Percentiles rank a stretch among this genome's conserved stretches.
These are phyloP conservation scores for Kalmusia sp. DNA, from an alignment of 2,329 filamentous ascomycete species.

Conservation along the genomic window DNA sequence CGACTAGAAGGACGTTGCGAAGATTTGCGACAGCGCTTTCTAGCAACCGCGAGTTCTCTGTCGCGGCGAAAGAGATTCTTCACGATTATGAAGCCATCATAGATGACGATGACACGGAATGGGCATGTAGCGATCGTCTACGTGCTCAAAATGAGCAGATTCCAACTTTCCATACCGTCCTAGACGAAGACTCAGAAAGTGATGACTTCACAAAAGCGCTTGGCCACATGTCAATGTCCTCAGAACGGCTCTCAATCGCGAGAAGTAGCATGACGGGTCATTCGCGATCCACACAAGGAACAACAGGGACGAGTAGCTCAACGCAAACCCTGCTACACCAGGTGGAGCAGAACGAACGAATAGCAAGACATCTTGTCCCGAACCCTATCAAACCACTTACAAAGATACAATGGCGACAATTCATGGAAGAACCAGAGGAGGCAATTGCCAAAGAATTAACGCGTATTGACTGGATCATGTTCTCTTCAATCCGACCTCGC, in stretches of 20 bases:
- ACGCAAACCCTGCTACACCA: slow-evolving; percentile 65
- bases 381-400: slow-evolving; percentile 73
- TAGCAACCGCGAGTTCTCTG: slow-evolving; percentile 79
- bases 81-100: slow-evolving; percentile 76
- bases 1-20: slow-evolving; percentile 74
- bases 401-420: slow-evolving; percentile 86
- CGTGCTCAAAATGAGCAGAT: slow-evolving; percentile 52
- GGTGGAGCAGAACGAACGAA: slow-evolving; percentile 80
- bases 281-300: slow-evolving; percentile 33
- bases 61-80: slow-evolving; percentile 84
- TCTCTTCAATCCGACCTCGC: slow-evolving; percentile 89
- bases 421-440: slow-evolving; percentile 87
- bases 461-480: slow-evolving; percentile 97
- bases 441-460: slow-evolving; percentile 91
- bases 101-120: slow-evolving; percentile 90
- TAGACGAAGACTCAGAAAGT: slow-evolving; percentile 46
- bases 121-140: slow-evolving; percentile 82
- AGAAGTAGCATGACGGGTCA: slow-evolving; percentile 34
- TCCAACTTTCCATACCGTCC: slow-evolving; percentile 52
- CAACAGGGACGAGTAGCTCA: slow-evolving; percentile 36
- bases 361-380: slow-evolving; percentile 76
- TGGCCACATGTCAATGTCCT: slow-evolving; percentile 37
- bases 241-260: slow-evolving; percentile 37
- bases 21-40: slow-evolving; percentile 79
- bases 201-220: slow-evolving; percentile 41